Base-by-base conservation (phyloP, 1,284 basidiomycete genomes). In the Ceratobasidium sp. region DNA sequence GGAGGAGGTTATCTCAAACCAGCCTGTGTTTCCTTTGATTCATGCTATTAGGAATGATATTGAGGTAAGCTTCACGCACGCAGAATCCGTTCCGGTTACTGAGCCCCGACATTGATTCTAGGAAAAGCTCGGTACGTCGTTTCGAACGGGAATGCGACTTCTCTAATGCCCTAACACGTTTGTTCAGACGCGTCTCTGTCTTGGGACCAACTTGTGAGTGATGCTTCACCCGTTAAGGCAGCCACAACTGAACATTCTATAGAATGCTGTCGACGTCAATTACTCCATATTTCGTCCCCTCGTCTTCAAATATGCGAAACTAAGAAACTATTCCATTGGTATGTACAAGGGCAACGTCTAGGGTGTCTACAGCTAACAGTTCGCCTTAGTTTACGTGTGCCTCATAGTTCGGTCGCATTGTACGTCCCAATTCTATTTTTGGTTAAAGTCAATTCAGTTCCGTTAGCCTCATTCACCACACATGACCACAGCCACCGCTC, bases 231-330 rank as follows among this genome's bases (percentile, higher is more conserved):
- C 59, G 45, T 74, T 53, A 36, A 54, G 14, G 36, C 9, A 24
- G 19, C 11, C 73, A 48, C 76, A 93, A 91, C 17, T 92, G 94
- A 80, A 85, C 95, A 69, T 91, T 90, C 17, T 45, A n/a, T 60
- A 78, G 77, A 76, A 66, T 29, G 91, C 93, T 0, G 90, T 94
- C 1, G 93, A 95, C 78, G 88, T 97, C 83, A 93, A 94, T 80
- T 95, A 95, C 79, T 87, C 92, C 6, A 85, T 96, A 67, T 89
- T 96, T 33, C 88, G 94, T 11, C 95, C 95, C 0, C 83, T 96
- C 31, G 91, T 95, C 2, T 84, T 88, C 79, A 93, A 92, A 79
- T 95, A 94, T 84, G 91, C 93, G 29, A 87, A 87, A 75, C 86
- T 92, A 59, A 85, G 89, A 76, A 94, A 94, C 79, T 87, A 92